Conservation (phyloP, 108 stramenopile genomes). For the Cylindrotheca closterium region DNA sequence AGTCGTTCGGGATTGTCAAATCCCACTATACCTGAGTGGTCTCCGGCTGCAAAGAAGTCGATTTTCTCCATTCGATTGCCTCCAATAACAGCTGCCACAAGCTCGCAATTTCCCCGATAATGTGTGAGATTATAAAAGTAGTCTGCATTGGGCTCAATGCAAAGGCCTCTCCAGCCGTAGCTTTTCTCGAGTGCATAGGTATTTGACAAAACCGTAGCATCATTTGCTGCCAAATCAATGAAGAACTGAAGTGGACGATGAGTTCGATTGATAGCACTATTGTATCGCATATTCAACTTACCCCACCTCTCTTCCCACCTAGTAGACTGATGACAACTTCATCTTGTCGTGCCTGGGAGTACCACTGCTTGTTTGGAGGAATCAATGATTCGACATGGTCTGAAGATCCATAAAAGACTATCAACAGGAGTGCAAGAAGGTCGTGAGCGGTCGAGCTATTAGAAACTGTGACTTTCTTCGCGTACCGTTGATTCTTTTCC, state of each 20-base stretch:
- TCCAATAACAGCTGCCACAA: conserved; percentile 51
- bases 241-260: too few species aligned
- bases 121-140: conserved; percentile 57
- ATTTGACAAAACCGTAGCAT: conserved; percentile 44
- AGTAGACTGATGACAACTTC: conserved; percentile 32
- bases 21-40: conserved; percentile 54
- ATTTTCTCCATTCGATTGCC: conserved; percentile 31
- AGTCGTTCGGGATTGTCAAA: conserved; percentile 40
- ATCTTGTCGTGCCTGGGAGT: conserved; percentile 53
- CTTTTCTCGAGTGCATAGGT: conserved; percentile 44
- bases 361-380: conserved; percentile 14
- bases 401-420: conserved; percentile 12
- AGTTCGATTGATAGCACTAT: too few species aligned
- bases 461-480: too few species aligned
- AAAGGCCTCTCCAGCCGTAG: conserved; percentile 48
- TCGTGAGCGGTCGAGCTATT: too few species aligned
- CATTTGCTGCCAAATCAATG: conserved; percentile 65
- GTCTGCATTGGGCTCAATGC: conserved; percentile 50
- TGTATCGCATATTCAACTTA: too few species aligned
- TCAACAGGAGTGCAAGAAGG: too few species aligned
- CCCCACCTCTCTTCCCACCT: conserved; percentile 30
- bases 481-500: conserved; percentile 4
- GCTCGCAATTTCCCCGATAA: conserved; percentile 28
- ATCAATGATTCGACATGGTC: conserved; percentile 7
- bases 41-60: conserved; percentile 25